These are phyloP conservation scores for Piper betle DNA, from an alignment of 164 flowering plant genomes.

Conservation along the genomic window DNA sequence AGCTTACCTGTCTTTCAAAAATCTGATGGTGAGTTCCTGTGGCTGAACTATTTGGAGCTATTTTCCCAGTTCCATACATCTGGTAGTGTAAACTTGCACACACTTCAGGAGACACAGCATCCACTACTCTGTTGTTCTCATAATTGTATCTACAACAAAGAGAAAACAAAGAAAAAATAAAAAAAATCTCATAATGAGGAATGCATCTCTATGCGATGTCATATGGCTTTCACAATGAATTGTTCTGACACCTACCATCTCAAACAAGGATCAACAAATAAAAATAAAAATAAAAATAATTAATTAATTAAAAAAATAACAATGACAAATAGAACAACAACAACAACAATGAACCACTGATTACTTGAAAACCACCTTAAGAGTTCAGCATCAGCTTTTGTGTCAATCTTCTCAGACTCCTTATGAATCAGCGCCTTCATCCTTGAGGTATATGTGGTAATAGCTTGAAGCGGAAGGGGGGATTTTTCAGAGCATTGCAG, in stretches of 20 bases:
- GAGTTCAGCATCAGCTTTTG: slow-evolving; percentile 90
- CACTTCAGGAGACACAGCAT: slow-evolving; percentile 70
- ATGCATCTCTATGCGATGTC: too few relatives aligned
- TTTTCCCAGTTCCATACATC: slow-evolving; percentile 60
- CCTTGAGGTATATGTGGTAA: slow-evolving; percentile 58
- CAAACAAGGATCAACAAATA: too few relatives aligned
- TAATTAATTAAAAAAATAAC: too few relatives aligned
- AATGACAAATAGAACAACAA: not conserved
- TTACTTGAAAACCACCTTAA: slow-evolving; percentile 44
- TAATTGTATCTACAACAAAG: slow-evolving; percentile 61
- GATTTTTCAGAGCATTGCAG: slow-evolving; percentile 49
- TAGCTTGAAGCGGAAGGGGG: slow-evolving; percentile 78
- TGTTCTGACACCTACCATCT: too few relatives aligned
- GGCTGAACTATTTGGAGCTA: slow-evolving; percentile 42
- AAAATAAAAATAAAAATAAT: too few relatives aligned
- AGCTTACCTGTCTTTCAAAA: slow-evolving; percentile 90
- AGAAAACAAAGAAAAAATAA: not conserved
- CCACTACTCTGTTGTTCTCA: slow-evolving; percentile 78
- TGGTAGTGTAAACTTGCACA: slow-evolving; percentile 62
- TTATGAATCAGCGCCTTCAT: slow-evolving; percentile 53
- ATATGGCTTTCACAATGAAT: too few relatives aligned
- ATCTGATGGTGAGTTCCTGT: slow-evolving; percentile 83
- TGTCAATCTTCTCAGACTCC: slow-evolving; percentile 87
- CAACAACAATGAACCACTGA: not conserved
- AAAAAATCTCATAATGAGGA: not conserved